phyloP scores from a whole-genome alignment of 2,329 filamentous ascomycete genomes.

The Neophaeococcomyces mojaviensis region DNA sequence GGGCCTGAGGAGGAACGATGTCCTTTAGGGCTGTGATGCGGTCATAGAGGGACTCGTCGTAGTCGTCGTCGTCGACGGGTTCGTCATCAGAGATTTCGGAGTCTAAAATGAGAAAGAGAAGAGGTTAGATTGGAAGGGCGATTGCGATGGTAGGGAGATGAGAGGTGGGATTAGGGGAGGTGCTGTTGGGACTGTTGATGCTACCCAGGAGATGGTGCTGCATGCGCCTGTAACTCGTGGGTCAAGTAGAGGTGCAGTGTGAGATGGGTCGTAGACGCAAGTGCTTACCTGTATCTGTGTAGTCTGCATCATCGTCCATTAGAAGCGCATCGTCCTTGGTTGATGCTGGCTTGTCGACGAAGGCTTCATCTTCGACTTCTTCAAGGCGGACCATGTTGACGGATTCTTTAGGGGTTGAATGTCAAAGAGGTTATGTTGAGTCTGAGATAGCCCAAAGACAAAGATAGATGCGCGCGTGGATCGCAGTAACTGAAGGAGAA shows the following conservation, averaged over 20 bases:
- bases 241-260: neutral
- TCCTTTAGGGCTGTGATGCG: slow-evolving; percentile 66
- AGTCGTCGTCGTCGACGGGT: slow-evolving; percentile 51
- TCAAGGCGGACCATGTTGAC: slow-evolving; percentile 81
- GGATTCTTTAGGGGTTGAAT: neutral
- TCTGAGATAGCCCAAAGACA: neutral
- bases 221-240: too few species aligned
- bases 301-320: slow-evolving; percentile 62
- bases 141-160: slow-evolving; percentile 9
- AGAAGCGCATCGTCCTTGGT: slow-evolving; percentile 49
- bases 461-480: neutral
- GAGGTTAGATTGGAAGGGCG: slow-evolving; percentile 8
- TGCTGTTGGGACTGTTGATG: slow-evolving; percentile 5
- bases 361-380: slow-evolving; percentile 95
- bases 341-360: slow-evolving; percentile 64
- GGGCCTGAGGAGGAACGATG: slow-evolving; percentile 66
- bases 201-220: slow-evolving; percentile 5
- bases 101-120: slow-evolving; percentile 47
- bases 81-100: slow-evolving; percentile 79
- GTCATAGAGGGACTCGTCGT: slow-evolving; percentile 56
- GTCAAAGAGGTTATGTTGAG: neutral
- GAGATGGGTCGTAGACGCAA: neutral
- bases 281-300: slow-evolving; percentile 77
- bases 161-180: slow-evolving; percentile 45
- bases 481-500: neutral